These are phyloP conservation scores for Fusarium secorum DNA, from an alignment of 2,329 filamentous ascomycete species.

Conservation along the genomic window DNA sequence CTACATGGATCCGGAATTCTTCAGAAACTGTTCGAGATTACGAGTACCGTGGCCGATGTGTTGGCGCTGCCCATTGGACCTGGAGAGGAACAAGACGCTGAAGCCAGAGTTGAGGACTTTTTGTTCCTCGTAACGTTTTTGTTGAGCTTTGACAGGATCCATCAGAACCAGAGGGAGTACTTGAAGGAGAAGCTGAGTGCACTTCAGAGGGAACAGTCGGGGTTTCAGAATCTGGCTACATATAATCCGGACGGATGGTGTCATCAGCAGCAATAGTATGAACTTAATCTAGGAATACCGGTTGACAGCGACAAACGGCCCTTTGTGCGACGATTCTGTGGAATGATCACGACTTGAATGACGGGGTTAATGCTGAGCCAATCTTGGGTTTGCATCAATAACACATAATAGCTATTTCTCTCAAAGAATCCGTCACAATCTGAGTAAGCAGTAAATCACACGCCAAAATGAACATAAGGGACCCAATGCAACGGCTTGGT, in stretches of 20 bases:
- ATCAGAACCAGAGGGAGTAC: slow-evolving; percentile 54
- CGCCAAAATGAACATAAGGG: background rate
- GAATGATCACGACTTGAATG: no score
- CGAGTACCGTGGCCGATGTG: slow-evolving; percentile 66
- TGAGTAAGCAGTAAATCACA: background rate
- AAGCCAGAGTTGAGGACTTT: slow-evolving; percentile 61
- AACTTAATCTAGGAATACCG: background rate
- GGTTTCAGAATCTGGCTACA: slow-evolving; percentile 11
- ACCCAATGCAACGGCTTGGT: background rate
- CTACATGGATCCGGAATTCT: slow-evolving; percentile 65
- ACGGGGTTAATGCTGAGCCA: background rate
- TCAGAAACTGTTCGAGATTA: slow-evolving; percentile 67
- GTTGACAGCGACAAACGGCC: no score
- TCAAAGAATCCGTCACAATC: background rate
- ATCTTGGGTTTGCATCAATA: background rate
- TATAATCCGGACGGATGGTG: background rate
- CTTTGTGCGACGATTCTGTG: no score
- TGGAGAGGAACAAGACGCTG: slow-evolving; percentile 52
- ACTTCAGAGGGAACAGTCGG: slow-evolving; percentile 35
- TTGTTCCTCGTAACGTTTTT: slow-evolving; percentile 61
- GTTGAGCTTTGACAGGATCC: slow-evolving; percentile 58
- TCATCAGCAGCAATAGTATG: background rate
- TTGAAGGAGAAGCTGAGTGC: slow-evolving; percentile 51
- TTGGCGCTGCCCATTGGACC: slow-evolving; percentile 57
- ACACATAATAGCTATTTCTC: no score